Percentiles rank a stretch among this genome's conserved stretches.
Conservation (phyloP, 2,329 filamentous ascomycete genomes). For the Sporothrix luriei region DNA sequence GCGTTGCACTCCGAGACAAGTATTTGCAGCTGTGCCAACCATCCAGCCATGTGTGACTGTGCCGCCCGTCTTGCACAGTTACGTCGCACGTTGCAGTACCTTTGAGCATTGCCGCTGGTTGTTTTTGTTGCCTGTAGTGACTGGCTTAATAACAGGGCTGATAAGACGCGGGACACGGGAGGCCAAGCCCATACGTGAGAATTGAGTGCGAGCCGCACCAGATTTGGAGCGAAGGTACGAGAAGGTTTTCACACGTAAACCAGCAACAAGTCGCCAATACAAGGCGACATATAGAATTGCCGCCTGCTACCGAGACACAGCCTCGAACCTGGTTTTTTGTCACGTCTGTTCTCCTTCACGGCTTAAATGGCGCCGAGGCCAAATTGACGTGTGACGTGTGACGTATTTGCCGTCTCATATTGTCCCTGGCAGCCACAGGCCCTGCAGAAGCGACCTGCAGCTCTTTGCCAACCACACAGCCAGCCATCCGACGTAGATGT, state of each 20-base stretch:
- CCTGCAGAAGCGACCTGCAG: neutral
- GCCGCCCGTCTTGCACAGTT: neutral
- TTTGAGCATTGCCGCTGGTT: neutral
- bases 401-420: conserved; percentile 17
- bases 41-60: conserved; percentile 7
- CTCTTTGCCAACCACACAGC: neutral
- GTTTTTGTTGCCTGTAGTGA: neutral
- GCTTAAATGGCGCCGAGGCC: neutral
- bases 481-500: neutral
- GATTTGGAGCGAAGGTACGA: neutral
- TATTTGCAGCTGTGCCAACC: conserved; percentile 17
- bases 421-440: neutral
- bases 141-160: neutral
- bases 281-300: conserved; percentile 9
- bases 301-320: conserved; percentile 10
- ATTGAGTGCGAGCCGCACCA: neutral
- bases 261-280: neutral
- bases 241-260: neutral
- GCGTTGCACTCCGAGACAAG: neutral
- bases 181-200: neutral
- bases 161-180: neutral
- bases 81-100: too few species aligned
- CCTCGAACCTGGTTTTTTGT: conserved; percentile 12
- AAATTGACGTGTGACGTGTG: conserved; percentile 7
- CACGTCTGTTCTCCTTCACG: too few species aligned